These are phyloP conservation scores for Niveomyces coronatus DNA, from an alignment of 2,329 filamentous ascomycete genomes.

Conservation along the genomic window DNA sequence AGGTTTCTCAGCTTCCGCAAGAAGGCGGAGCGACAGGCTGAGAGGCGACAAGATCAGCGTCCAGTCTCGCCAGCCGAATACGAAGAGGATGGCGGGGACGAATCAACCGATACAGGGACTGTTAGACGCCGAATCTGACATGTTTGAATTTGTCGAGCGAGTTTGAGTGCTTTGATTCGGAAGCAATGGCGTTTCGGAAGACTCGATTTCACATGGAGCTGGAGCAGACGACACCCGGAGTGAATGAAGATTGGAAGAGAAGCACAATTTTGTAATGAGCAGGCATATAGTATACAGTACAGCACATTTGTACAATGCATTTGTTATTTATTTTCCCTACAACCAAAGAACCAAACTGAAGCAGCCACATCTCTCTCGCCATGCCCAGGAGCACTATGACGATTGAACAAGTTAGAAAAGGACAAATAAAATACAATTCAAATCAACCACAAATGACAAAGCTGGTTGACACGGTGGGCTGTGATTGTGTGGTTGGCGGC, in stretches of 20 bases:
- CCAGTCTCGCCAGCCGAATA: slow-evolving; percentile 1
- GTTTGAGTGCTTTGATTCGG: not conserved
- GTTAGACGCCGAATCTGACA: slow-evolving; percentile 6
- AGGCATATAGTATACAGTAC: not conserved
- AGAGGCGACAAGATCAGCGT: slow-evolving; percentile 3
- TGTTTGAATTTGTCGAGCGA: too few relatives aligned
- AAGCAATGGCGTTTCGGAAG: slow-evolving; percentile 7
- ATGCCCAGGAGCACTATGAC: too few relatives aligned
- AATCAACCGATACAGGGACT: slow-evolving; percentile 14
- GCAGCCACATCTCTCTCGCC: too few relatives aligned
- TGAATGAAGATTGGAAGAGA: slow-evolving; percentile 2
- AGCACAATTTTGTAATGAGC: not conserved
- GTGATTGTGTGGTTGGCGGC: too few relatives aligned
- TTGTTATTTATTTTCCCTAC: not conserved
- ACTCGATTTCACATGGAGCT: too few relatives aligned
- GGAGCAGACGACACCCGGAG: too few relatives aligned
- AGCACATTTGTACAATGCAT: slow-evolving; percentile 1
- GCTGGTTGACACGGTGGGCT: too few relatives aligned
- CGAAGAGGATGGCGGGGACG: slow-evolving; percentile 13
- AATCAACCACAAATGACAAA: too few relatives aligned
- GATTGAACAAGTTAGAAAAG: too few relatives aligned
- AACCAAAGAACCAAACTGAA: too few relatives aligned
- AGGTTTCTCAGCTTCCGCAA: slow-evolving; percentile 35
- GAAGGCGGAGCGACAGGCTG: slow-evolving; percentile 16
- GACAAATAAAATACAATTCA: too few relatives aligned